A percentile compares a stretch with the other conserved stretches of the same genome.
Conservation (phyloP, 345 rosid genomes). For the Syzygium grande region DNA sequence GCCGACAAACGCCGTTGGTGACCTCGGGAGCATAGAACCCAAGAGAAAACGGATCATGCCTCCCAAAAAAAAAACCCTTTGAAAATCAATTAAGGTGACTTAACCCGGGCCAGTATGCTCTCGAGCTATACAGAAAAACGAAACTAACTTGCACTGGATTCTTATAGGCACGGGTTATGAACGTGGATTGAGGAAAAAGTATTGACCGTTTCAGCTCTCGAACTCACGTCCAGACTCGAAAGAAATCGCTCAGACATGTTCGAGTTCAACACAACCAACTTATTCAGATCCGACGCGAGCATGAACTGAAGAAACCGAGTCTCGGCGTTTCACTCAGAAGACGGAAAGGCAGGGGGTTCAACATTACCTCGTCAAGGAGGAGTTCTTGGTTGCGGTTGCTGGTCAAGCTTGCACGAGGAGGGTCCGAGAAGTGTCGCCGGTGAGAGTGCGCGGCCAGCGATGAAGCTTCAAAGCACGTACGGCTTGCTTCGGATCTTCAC, state of each 20-base stretch:
- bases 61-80: too few relatives aligned
- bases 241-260: not conserved
- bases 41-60: not conserved
- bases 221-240: not conserved
- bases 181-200: not conserved
- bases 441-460: not conserved
- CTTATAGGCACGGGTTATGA: not conserved
- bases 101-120: rapidly evolving
- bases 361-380: not conserved
- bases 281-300: not conserved
- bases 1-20: not conserved
- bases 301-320: not conserved
- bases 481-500: not conserved
- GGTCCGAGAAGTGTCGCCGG: not conserved
- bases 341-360: not conserved
- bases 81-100: not conserved
- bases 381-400: not conserved
- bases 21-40: not conserved
- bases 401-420: not conserved
- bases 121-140: not conserved
- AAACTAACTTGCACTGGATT: not conserved
- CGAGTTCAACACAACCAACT: not conserved
- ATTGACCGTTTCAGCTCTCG: not conserved
- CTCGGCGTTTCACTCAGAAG: not conserved
- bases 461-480: not conserved